A percentile compares a stretch with the other conserved stretches of the same genome.
Conservation (phyloP, 2,329 filamentous ascomycete species). For the Trichoderma atroviride region DNA sequence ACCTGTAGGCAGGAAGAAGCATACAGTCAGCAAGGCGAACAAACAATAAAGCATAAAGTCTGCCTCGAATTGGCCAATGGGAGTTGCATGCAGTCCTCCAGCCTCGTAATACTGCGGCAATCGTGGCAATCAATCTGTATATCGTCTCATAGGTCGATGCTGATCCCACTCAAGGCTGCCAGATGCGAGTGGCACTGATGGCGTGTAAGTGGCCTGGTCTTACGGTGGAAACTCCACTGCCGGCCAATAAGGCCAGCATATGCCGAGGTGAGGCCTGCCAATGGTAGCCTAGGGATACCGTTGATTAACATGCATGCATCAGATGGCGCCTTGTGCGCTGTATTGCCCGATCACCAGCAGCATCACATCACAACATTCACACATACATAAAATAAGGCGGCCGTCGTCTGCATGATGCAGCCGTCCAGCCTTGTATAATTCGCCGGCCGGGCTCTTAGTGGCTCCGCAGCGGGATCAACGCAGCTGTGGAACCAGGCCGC, state of each 20-base stretch:
- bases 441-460: background rate
- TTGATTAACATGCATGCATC: background rate
- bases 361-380: background rate
- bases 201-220: background rate
- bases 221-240: background rate
- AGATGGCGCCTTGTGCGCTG: background rate
- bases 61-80: background rate
- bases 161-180: background rate
- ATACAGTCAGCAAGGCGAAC: background rate
- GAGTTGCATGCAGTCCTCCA: background rate
- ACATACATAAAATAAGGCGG: background rate
- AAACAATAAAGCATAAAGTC: background rate
- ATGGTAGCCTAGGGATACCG: background rate
- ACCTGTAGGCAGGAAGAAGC: too few species aligned
- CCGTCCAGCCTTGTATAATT: background rate
- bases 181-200: background rate
- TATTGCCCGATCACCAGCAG: background rate
- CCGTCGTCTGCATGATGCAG: background rate
- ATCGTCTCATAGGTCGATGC: too few species aligned
- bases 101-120: background rate
- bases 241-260: background rate
- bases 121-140: background rate
- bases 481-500: background rate
- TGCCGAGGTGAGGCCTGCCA: background rate
- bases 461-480: conserved; percentile 1